A percentile compares a stretch with the other conserved stretches of the same genome.
Conservation (phyloP, 2,329 filamentous ascomycete genomes). For the Aschersonia sp. region DNA sequence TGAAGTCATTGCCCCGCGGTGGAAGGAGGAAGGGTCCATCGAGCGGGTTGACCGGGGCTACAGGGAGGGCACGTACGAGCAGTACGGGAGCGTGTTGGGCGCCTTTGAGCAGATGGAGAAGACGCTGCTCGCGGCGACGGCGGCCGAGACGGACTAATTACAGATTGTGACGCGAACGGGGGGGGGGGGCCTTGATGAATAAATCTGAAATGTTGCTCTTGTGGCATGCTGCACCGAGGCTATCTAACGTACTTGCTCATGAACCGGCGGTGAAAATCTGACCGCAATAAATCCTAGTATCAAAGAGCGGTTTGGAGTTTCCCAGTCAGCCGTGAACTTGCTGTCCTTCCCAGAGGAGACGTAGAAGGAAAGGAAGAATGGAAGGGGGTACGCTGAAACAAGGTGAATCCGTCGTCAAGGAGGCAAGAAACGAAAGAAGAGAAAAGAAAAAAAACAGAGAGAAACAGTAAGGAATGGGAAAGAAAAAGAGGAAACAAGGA, state of each 20-base stretch:
- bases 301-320: not conserved
- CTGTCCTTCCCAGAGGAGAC: too few relatives aligned
- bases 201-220: not conserved
- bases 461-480: not conserved
- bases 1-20: slow-evolving; percentile 67
- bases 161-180: not conserved
- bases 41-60: slow-evolving; percentile 75
- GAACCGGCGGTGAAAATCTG: slow-evolving; percentile 95
- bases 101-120: slow-evolving; percentile 68
- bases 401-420: not conserved
- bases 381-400: too few relatives aligned
- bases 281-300: slow-evolving; percentile 67
- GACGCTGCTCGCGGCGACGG: slow-evolving; percentile 34
- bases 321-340: too few relatives aligned
- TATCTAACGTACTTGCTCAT: slow-evolving; percentile 60
- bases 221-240: not conserved
- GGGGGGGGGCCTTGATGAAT: not conserved
- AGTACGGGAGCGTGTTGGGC: slow-evolving; percentile 61
- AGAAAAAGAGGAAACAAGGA: not conserved
- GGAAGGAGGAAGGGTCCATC: slow-evolving; percentile 74
- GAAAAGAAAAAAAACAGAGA: slow-evolving; percentile 1
- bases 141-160: slow-evolving; percentile 4
- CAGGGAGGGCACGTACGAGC: slow-evolving; percentile 55
- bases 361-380: too few relatives aligned
- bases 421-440: not conserved